These are phyloP conservation scores for Cinnamomum micranthum DNA, from an alignment of 164 flowering plant species.

Conservation along the genomic window DNA sequence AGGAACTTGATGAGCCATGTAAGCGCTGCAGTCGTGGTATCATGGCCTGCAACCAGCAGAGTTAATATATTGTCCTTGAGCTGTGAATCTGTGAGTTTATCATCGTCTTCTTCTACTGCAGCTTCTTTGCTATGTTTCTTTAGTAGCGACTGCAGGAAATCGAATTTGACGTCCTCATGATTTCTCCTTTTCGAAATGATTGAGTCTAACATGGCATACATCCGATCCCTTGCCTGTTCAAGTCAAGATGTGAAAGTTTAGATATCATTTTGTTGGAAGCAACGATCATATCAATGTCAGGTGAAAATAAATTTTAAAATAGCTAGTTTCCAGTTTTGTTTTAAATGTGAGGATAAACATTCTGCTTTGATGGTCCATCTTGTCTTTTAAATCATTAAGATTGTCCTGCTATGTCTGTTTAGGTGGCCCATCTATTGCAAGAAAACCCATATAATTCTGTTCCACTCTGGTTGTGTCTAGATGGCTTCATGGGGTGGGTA, in stretches of 20 bases:
- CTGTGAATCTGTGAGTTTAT: constrained; percentile 56
- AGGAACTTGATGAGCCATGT: constrained; percentile 66
- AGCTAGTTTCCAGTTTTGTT: no score
- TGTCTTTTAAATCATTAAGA: background rate
- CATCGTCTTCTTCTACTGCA: constrained; percentile 27
- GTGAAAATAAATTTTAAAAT: no score
- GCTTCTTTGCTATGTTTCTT: constrained; percentile 36
- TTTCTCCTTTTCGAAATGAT: constrained; percentile 39
- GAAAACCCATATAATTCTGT: no score
- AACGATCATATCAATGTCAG: background rate
- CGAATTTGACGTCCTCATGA: constrained; percentile 32
- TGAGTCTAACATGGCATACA: constrained; percentile 52
- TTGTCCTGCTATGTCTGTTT: background rate
- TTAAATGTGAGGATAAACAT: background rate
- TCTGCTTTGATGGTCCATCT: background rate
- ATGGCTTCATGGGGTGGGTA: background rate
- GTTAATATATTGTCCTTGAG: constrained; percentile 65
- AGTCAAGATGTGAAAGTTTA: background rate
- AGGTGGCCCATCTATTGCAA: background rate
- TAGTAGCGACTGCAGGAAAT: constrained; percentile 53
- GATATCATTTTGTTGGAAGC: background rate
- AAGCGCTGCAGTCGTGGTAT: constrained; percentile 68
- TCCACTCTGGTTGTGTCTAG: background rate
- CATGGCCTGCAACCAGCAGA: constrained; percentile 66
- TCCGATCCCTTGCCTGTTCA: constrained; percentile 54